Percentiles rank a stretch among this genome's conserved stretches.
Conservation (phyloP, 208 protist genomes). For the Tritrichomonas musculus region DNA sequence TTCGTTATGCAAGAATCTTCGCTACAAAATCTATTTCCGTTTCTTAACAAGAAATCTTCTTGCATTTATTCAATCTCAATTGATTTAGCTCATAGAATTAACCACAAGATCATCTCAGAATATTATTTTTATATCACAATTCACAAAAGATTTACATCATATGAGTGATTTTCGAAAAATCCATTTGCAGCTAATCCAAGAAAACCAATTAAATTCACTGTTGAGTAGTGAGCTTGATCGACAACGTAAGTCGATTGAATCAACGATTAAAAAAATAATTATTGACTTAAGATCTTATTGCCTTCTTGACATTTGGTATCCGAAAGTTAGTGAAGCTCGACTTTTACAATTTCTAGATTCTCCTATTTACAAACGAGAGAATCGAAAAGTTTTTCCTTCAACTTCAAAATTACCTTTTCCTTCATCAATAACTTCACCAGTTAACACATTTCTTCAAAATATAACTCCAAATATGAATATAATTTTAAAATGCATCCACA, state of each 20-base stretch:
- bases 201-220: neutral
- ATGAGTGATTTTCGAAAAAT: neutral
- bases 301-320: constrained; percentile 11
- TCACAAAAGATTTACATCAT: too few relatives aligned
- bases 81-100: too few relatives aligned
- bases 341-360: neutral
- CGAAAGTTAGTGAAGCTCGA: neutral
- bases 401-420: neutral
- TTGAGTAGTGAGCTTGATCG: neutral
- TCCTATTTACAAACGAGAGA: neutral
- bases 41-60: too few relatives aligned
- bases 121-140: too few relatives aligned
- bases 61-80: too few relatives aligned
- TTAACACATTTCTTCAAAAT: neutral
- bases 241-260: neutral
- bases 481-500: neutral
- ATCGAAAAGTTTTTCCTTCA: neutral
- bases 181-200: neutral
- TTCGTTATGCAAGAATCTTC: too few relatives aligned
- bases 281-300: neutral
- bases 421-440: neutral
- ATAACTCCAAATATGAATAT: neutral
- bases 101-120: too few relatives aligned
- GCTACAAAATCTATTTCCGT: too few relatives aligned
- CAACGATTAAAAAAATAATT: neutral